phyloP scores from a whole-genome alignment of 2,329 filamentous ascomycete genomes.

The Colletotrichum paranaense region DNA sequence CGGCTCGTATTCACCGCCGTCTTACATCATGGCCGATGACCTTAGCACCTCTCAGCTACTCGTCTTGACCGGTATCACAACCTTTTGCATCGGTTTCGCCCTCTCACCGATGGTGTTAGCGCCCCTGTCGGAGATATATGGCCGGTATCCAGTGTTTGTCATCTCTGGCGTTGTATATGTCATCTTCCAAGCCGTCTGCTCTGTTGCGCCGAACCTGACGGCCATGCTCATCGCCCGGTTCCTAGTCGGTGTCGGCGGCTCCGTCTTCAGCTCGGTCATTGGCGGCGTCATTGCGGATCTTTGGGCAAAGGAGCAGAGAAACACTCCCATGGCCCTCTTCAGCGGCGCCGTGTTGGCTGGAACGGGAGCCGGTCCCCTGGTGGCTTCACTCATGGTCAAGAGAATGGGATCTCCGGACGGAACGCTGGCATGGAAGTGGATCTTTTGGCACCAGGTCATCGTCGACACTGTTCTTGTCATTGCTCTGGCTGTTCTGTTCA shows the following conservation, averaged over 20 bases:
- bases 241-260: conserved; percentile 80
- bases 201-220: conserved; percentile 74
- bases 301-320: conserved; percentile 81
- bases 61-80: conserved; percentile 80
- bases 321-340: conserved; percentile 91
- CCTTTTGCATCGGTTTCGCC: conserved; percentile 84
- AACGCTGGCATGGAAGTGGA: conserved; percentile 73
- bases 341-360: conserved; percentile 82
- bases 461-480: conserved; percentile 71
- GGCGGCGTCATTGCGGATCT: conserved; percentile 93
- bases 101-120: conserved; percentile 89
- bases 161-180: conserved; percentile 79
- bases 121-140: conserved; percentile 89
- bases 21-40: conserved; percentile 71
- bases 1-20: conserved; percentile 81
- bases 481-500: conserved; percentile 76
- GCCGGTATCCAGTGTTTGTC: conserved; percentile 85
- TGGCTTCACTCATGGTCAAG: conserved; percentile 76
- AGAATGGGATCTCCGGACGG: conserved; percentile 56
- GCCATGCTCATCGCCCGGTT: conserved; percentile 83
- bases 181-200: conserved; percentile 77
- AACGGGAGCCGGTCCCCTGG: conserved; percentile 81
- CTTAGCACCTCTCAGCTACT: conserved; percentile 75
- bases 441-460: conserved; percentile 89
- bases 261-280: conserved; percentile 87